Evolutionary conservation across 139 green algal species (phyloP).

Genomic region (Coelastrella sp.): DNA sequence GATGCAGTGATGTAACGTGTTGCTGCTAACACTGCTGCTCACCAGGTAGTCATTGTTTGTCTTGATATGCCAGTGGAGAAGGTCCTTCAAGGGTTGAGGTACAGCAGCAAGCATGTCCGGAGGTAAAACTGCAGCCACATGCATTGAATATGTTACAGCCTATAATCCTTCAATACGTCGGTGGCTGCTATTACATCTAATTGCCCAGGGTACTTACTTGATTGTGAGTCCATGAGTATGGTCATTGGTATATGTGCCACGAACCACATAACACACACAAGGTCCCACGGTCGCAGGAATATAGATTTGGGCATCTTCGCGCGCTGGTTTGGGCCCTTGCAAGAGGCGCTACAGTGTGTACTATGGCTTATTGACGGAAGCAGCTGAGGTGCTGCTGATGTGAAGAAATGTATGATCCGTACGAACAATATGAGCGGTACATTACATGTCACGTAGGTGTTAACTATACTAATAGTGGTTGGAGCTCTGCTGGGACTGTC

Average conservation of each 20-base stretch:
- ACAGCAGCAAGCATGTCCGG: constrained; percentile 39
- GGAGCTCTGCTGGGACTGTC: too few species aligned
- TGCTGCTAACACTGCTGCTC: neutral
- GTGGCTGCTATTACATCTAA: neutral
- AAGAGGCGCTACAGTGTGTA: neutral
- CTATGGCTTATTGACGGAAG: neutral
- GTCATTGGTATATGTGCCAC: constrained; percentile 82
- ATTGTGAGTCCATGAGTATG: constrained; percentile 79
- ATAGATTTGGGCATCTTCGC: constrained; percentile 21
- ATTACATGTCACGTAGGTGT: too few species aligned
- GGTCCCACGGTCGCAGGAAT: constrained; percentile 49
- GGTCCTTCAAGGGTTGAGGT: constrained; percentile 43
- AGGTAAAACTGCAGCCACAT: constrained; percentile 55
- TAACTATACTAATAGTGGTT: too few species aligned
- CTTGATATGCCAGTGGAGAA: constrained; percentile 70
- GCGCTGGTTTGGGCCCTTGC: neutral
- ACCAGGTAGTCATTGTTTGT: constrained; percentile 76
- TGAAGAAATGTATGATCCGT: too few species aligned
- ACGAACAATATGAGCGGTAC: too few species aligned
- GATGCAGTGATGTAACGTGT: neutral
- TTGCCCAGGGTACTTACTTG: constrained; percentile 43
- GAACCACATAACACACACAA: constrained; percentile 69
- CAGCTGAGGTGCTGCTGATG: neutral
- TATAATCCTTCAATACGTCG: neutral
- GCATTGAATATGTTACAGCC: neutral